Evolutionary conservation across 768 basidiomycete species (phyloP).

Genomic region (Xerocomellus amylosporus): DNA sequence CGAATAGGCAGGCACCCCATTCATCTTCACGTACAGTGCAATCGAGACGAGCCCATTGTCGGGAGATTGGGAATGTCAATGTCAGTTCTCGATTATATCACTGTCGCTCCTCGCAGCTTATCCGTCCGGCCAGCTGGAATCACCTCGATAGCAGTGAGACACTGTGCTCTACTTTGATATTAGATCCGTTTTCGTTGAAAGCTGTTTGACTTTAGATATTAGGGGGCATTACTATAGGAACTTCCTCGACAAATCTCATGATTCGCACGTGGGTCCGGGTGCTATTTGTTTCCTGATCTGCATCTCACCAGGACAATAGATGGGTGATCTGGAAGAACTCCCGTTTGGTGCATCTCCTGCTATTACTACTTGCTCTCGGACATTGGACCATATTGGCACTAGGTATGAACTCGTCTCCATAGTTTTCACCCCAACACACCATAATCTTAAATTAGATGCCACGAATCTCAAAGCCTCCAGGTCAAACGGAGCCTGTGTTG

Average conservation of each 20-base stretch:
- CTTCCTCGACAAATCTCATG: conserved; percentile 23
- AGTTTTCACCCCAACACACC: too few relatives aligned
- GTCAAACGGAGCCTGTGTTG: conserved; percentile 1
- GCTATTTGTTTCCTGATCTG: neutral
- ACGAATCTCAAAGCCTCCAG: neutral
- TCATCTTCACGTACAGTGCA: conserved; percentile 2
- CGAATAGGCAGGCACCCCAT: too few relatives aligned
- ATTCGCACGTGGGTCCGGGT: conserved; percentile 23
- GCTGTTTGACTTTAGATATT: neutral
- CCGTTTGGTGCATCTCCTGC: conserved; percentile 9
- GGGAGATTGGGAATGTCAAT: conserved; percentile 3
- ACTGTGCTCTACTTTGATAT: neutral
- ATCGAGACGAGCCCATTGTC: neutral
- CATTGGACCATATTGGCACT: conserved; percentile 22
- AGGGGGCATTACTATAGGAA: conserved; percentile 9
- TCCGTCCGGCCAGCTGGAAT: neutral
- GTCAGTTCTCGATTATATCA: conserved; percentile 14
- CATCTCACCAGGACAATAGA: conserved; percentile 1
- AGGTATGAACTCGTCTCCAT: conserved; percentile 1
- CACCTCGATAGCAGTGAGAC: conserved; percentile 6
- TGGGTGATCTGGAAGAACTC: conserved; percentile 29
- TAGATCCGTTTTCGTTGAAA: neutral
- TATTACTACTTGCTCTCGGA: conserved; percentile 18
- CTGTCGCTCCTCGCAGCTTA: neutral
- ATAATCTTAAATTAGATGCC: conserved; percentile 6